Evolutionary conservation across 371 early-diverging fungal species (phyloP).

Genomic region (Vairimorpha ceranae): DNA sequence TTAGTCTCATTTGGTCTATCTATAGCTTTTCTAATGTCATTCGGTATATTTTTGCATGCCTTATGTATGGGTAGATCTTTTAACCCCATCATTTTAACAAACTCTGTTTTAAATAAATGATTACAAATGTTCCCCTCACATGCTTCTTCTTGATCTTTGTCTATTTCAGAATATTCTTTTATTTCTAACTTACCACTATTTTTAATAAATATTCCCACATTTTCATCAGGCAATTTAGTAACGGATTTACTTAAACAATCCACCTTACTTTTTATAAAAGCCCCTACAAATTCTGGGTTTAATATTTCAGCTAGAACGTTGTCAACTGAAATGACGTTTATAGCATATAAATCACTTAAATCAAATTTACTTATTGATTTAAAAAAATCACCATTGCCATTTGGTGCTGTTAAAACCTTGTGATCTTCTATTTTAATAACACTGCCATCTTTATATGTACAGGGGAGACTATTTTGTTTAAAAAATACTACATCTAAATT

Average conservation of each 20-base stretch:
- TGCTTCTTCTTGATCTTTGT: not conserved
- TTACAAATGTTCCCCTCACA: conserved; percentile 59
- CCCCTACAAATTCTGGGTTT: conserved; percentile 58
- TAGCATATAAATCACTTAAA: conserved; percentile 14
- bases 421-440: conserved; percentile 6
- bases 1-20: conserved; percentile 41
- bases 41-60: conserved; percentile 58
- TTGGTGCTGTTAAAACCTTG: conserved; percentile 39
- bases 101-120: conserved; percentile 49
- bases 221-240: conserved; percentile 44
- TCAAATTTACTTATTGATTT: conserved; percentile 42
- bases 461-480: conserved; percentile 50
- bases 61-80: conserved; percentile 45
- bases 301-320: conserved; percentile 60
- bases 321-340: conserved; percentile 62
- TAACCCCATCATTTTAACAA: conserved; percentile 43
- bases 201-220: conserved; percentile 54
- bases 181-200: conserved; percentile 41
- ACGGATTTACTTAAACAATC: conserved; percentile 55
- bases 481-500: conserved; percentile 51
- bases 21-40: conserved; percentile 1
- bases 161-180: conserved; percentile 41
- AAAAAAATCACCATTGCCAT: conserved; percentile 62
- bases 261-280: conserved; percentile 20
- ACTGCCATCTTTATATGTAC: conserved; percentile 34